phyloP scores from a whole-genome alignment of 371 early-diverging fungal species.

The Lichtheimia ornata region DNA sequence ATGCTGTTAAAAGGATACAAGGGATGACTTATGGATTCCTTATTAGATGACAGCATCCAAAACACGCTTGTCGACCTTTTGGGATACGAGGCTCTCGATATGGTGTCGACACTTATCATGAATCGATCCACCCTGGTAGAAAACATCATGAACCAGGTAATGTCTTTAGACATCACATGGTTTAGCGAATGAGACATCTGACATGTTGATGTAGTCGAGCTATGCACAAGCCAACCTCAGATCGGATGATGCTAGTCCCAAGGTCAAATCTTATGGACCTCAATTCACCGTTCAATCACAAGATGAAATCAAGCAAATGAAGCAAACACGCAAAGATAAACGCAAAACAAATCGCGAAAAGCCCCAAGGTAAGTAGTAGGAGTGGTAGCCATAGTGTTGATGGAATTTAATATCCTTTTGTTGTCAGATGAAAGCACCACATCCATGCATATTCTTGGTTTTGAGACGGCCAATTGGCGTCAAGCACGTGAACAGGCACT shows the following conservation, averaged over 20 bases:
- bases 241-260: not conserved
- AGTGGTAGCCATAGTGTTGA: no score
- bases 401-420: no score
- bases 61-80: constrained; percentile 69
- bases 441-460: constrained; percentile 58
- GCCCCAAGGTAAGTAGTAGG: constrained; percentile 17
- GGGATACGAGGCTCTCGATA: constrained; percentile 76
- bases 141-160: constrained; percentile 53
- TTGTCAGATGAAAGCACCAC: constrained; percentile 42
- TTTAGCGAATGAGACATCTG: no score
- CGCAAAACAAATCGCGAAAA: constrained; percentile 55
- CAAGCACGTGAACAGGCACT: constrained; percentile 61
- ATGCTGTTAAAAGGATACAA: not conserved
- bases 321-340: constrained; percentile 69
- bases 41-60: constrained; percentile 63
- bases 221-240: not conserved
- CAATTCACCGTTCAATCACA: constrained; percentile 76
- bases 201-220: not conserved
- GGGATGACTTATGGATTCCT: not conserved
- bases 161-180: no score
- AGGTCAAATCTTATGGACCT: constrained; percentile 42
- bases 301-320: constrained; percentile 64
- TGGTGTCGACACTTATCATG: constrained; percentile 56
- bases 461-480: constrained; percentile 49
- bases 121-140: constrained; percentile 51